Conservation (phyloP, 176 grass and related monocot species). For the Musa acuminata region DNA sequence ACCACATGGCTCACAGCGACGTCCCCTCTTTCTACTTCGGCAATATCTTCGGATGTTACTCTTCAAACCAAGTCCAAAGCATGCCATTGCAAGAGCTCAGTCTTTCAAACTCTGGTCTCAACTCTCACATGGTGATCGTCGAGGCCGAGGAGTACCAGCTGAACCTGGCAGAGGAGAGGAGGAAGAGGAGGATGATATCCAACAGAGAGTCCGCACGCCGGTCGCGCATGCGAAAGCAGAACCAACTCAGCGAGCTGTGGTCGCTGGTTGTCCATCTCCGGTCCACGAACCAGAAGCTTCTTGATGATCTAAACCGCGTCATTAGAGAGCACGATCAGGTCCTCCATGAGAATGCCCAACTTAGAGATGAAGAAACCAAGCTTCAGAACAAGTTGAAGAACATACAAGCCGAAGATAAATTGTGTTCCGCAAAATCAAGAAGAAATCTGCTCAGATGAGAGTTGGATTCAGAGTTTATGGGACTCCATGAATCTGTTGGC, state of each 20-base stretch:
- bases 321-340: conserved; percentile 24
- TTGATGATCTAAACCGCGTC: conserved; percentile 52
- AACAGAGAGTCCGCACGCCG: conserved; percentile 82
- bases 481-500: too few species aligned
- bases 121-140: conserved; percentile 15
- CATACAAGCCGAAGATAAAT: not conserved
- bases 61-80: conserved; percentile 9
- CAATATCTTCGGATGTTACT: conserved; percentile 6
- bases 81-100: conserved; percentile 31
- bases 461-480: not conserved
- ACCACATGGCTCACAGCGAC: too few species aligned
- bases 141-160: conserved; percentile 16
- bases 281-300: conserved; percentile 40
- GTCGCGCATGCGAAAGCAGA: conserved; percentile 80
- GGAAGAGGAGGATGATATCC: conserved; percentile 58
- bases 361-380: conserved; percentile 44
- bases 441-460: not conserved
- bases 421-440: not conserved
- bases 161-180: conserved; percentile 47
- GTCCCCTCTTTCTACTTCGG: conserved; percentile 37
- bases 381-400: conserved; percentile 42
- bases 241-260: conserved; percentile 46
- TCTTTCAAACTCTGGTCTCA: conserved; percentile 1
- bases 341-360: conserved; percentile 40
- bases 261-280: conserved; percentile 41